Percentiles rank a stretch among this genome's conserved stretches.
Conservation (phyloP, 208 protist genomes). For the Naegleria fowleri region DNA sequence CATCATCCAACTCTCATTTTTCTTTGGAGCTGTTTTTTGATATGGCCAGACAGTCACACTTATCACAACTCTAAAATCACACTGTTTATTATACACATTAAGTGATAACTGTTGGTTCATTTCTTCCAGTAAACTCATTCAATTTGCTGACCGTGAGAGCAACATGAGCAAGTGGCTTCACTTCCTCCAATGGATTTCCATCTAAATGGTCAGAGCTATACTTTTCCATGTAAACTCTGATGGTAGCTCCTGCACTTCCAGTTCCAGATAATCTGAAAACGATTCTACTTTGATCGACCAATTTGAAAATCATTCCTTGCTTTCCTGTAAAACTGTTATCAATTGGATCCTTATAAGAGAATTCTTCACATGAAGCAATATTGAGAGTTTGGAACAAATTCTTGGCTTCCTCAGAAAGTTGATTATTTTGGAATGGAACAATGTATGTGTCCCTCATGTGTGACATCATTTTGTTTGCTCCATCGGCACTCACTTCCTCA, state of each 20-base stretch:
- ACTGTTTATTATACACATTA: constrained; percentile 49
- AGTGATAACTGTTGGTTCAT: constrained; percentile 90
- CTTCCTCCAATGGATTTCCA: constrained; percentile 51
- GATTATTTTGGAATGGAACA: constrained; percentile 45
- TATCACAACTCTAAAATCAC: too few species aligned
- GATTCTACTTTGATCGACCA: constrained; percentile 86
- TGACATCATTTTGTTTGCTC: constrained; percentile 74
- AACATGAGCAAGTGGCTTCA: constrained; percentile 70
- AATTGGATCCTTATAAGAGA: constrained; percentile 90
- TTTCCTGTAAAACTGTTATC: constrained; percentile 73
- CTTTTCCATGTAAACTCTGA: constrained; percentile 92
- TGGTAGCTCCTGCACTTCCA: constrained; percentile 83
- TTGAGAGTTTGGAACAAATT: constrained; percentile 29
- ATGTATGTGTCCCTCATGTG: constrained; percentile 42
- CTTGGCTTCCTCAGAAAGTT: not conserved
- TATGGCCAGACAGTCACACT: too few species aligned
- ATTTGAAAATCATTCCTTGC: constrained; percentile 88
- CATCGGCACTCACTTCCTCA: constrained; percentile 76
- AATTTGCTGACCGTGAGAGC: constrained; percentile 75
- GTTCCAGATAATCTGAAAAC: constrained; percentile 92
- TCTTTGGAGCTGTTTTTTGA: too few species aligned
- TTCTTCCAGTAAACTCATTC: constrained; percentile 71
- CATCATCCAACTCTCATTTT: too few species aligned
- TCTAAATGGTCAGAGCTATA: constrained; percentile 66
- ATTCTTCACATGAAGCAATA: constrained; percentile 77